These are phyloP conservation scores for Lipomyces lipofer DNA, from an alignment of 805 yeast genomes.

Conservation along the genomic window DNA sequence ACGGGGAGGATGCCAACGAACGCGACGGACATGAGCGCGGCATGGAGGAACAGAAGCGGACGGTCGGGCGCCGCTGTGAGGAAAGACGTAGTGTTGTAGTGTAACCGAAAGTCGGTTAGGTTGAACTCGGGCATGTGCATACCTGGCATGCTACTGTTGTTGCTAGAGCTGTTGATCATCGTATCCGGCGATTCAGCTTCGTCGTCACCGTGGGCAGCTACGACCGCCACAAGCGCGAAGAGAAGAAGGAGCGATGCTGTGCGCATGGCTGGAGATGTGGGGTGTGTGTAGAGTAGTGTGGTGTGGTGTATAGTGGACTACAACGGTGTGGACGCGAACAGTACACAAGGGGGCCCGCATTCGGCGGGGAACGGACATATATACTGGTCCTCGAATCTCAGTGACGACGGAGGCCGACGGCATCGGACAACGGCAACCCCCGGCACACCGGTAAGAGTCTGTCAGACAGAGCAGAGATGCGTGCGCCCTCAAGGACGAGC, in stretches of 20 bases:
- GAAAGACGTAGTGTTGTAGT: conserved; percentile 33
- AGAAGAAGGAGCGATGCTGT: conserved; percentile 5
- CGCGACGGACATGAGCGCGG: conserved; percentile 27
- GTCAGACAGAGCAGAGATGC: no score
- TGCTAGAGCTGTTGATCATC: neutral
- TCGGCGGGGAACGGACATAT: no score
- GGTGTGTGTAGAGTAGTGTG: no score
- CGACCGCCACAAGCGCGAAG: conserved; percentile 6
- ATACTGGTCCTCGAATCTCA: no score
- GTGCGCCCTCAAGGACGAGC: no score
- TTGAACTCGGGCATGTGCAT: conserved; percentile 27
- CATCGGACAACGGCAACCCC: no score
- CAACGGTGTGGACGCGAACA: no score
- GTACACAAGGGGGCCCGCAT: no score
- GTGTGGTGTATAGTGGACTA: no score
- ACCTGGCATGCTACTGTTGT: neutral
- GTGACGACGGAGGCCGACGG: no score
- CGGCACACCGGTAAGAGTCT: no score
- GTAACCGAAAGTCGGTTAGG: conserved; percentile 17
- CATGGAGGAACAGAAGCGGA: conserved; percentile 22
- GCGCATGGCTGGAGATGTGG: neutral
- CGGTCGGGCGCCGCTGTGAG: conserved; percentile 26
- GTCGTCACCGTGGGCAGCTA: conserved; percentile 20
- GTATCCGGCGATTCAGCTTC: neutral
- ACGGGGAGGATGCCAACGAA: conserved; percentile 28